Base-by-base conservation (phyloP, 202 grass and related monocot genomes). In the Zoysia matrella region DNA sequence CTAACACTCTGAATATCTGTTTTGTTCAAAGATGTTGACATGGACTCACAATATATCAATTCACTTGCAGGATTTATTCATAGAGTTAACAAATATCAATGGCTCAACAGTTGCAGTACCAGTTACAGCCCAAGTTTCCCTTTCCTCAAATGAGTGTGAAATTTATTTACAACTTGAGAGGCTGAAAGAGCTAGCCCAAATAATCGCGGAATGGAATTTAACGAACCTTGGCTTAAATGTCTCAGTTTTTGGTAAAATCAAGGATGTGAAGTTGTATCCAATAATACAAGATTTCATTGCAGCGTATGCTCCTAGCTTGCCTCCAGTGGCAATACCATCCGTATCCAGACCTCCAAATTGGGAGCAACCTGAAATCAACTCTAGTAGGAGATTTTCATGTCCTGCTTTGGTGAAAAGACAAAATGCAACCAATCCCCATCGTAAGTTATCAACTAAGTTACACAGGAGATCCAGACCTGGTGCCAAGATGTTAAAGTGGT, bases 21-120 rank as follows among this genome's bases (percentile, higher is more conserved):
- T 66, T 68, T 44, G 5, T 60, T 45, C 55, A 71, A 80, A 71
- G 50, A 66, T 60, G n/a, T 77, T 65, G 55, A 63, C 58, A 77
- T 64, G 16, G 73, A 74, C 45, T 85, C 40, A 82, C 8, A 68
- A 10, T 7, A 63, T 73, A 76, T 50, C 44, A 76, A 71, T 82
- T 2, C 65, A 13, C 30, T 41, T 69, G 86, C 87, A 92, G 87
- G 83, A 79, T 56, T 57, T 92, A 47, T 57, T 74, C 70, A 73
- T 90, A 46, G 48, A 78, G 76, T 47, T 88, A 63, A 94, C 84
- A 82, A 94, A 92, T 78, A 51, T 15, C 15, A 90, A 94, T 80
- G 92, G 92, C 22, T 94, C 89, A n/a, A 94, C 92, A 0, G 73
- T 94, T 36, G 68, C 67, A 62, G 6, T 85, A 57, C 92, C 84